Conservation (phyloP, 2,329 filamentous ascomycete species). For the Fusarium torreyae region DNA sequence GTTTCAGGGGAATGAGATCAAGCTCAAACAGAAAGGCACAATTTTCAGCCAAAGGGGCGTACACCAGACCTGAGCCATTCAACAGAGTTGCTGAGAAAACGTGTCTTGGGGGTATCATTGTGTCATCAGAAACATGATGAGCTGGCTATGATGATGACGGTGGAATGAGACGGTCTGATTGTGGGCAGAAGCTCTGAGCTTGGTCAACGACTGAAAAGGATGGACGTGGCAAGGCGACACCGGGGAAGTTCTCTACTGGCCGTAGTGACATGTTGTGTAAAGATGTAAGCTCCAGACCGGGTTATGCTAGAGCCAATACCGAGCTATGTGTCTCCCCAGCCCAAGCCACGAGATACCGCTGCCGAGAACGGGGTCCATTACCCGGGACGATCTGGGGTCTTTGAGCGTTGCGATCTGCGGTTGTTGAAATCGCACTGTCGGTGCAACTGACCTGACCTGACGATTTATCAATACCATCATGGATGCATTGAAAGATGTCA, state of each 20-base stretch:
- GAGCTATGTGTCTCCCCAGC: conserved; percentile 29
- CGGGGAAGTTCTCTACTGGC: conserved; percentile 35
- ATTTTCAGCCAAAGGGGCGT: conserved; percentile 2
- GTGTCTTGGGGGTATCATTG: conserved; percentile 35
- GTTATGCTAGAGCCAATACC: conserved; percentile 35
- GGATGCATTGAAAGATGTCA: conserved; percentile 36
- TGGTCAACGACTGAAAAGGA: conserved; percentile 37
- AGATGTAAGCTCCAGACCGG: conserved; percentile 31
- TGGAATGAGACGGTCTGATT: conserved; percentile 34
- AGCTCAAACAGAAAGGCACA: conserved; percentile 5
- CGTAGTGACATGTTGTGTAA: conserved; percentile 31
- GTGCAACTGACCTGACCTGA: conserved; percentile 23
- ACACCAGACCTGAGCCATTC: conserved; percentile 34
- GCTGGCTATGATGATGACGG: conserved; percentile 46
- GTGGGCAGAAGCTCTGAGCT: conserved; percentile 26
- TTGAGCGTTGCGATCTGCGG: conserved; percentile 2
- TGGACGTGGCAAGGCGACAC: conserved; percentile 39
- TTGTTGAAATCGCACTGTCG: conserved; percentile 36
- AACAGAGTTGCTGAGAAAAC: conserved; percentile 36
- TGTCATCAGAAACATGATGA: conserved; percentile 45
- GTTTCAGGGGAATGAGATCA: conserved; percentile 12
- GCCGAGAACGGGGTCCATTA: conserved; percentile 3
- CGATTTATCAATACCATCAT: conserved; percentile 30
- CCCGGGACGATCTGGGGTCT: conserved; percentile 7
- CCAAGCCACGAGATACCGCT: conserved; percentile 19